These are phyloP conservation scores for Papiliotrema nemorosa DNA, from an alignment of 1,284 basidiomycete genomes.

Conservation along the genomic window DNA sequence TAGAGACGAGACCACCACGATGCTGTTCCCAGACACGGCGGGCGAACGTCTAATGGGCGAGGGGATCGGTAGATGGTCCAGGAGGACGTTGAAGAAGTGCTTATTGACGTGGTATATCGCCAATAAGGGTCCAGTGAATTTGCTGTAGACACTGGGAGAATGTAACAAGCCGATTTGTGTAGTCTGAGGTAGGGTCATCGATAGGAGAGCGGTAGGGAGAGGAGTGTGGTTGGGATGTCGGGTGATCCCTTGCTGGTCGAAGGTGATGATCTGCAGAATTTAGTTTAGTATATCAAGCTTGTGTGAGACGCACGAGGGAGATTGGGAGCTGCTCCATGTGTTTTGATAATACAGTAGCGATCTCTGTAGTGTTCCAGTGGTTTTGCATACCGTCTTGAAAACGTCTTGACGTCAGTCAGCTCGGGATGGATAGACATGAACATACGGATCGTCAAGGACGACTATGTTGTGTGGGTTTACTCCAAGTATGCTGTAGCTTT, in stretches of 20 bases:
- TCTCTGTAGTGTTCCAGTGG: background rate
- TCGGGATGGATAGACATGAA: slow-evolving; percentile 17
- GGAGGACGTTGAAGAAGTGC: too few species aligned
- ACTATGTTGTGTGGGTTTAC: slow-evolving; percentile 59
- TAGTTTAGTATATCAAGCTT: background rate
- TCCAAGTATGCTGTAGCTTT: slow-evolving; percentile 69
- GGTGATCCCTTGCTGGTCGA: slow-evolving; percentile 78
- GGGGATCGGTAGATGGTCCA: too few species aligned
- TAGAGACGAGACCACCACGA: slow-evolving; percentile 55
- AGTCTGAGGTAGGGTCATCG: slow-evolving; percentile 57
- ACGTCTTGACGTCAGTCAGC: slow-evolving; percentile 47
- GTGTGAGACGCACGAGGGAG: slow-evolving; percentile 56
- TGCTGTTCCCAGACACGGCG: background rate
- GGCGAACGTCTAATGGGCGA: too few species aligned
- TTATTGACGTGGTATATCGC: slow-evolving; percentile 6
- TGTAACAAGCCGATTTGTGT: slow-evolving; percentile 54
- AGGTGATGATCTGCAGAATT: slow-evolving; percentile 73
- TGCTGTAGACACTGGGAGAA: slow-evolving; percentile 49
- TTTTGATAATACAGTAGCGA: slow-evolving; percentile 1
- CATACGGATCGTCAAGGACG: slow-evolving; percentile 70
- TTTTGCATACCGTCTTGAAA: slow-evolving; percentile 70
- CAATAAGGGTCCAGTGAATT: slow-evolving; percentile 38
- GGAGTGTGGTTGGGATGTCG: slow-evolving; percentile 86
- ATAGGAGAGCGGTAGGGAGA: slow-evolving; percentile 56
- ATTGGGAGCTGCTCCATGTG: slow-evolving; percentile 58